Conservation (phyloP, 371 early-diverging fungal genomes). For the Mortierella sp. region DNA sequence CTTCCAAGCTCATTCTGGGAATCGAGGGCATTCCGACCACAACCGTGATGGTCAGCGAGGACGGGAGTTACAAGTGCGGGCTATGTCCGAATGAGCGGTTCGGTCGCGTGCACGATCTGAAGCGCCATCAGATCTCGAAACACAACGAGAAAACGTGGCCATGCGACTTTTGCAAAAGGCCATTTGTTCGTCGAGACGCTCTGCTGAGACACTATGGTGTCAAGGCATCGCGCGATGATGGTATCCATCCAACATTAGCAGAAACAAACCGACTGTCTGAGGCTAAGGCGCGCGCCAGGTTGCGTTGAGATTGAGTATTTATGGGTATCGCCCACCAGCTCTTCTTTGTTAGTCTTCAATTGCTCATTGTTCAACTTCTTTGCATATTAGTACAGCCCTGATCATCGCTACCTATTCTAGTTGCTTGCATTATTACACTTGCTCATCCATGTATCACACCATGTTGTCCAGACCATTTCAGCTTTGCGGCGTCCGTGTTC, state of each 20-base stretch:
- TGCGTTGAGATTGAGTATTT: no score
- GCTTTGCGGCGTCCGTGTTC: no score
- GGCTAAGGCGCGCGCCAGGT: conserved; percentile 32
- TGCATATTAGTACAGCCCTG: no score
- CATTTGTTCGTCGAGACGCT: conserved; percentile 45
- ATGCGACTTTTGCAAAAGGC: conserved; percentile 44
- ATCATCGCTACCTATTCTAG: no score
- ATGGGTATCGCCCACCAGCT: no score
- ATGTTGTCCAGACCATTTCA: no score
- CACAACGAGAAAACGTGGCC: conserved; percentile 46
- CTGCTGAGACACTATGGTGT: conserved; percentile 40
- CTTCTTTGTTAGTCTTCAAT: no score
- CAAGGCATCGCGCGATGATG: conserved; percentile 39
- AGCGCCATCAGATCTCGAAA: conserved; percentile 44
- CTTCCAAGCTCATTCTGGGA: neutral
- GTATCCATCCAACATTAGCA: conserved; percentile 29
- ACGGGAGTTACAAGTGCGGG: conserved; percentile 27
- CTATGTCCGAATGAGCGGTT: conserved; percentile 34
- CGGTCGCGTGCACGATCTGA: conserved; percentile 42
- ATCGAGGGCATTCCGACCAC: neutral
- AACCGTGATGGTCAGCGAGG: neutral
- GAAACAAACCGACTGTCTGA: conserved; percentile 28
- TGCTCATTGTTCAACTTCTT: no score
- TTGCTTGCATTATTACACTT: no score
- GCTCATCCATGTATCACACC: no score